Conservation (phyloP, 106 monocot species). For the Dendrobium catenatum region DNA sequence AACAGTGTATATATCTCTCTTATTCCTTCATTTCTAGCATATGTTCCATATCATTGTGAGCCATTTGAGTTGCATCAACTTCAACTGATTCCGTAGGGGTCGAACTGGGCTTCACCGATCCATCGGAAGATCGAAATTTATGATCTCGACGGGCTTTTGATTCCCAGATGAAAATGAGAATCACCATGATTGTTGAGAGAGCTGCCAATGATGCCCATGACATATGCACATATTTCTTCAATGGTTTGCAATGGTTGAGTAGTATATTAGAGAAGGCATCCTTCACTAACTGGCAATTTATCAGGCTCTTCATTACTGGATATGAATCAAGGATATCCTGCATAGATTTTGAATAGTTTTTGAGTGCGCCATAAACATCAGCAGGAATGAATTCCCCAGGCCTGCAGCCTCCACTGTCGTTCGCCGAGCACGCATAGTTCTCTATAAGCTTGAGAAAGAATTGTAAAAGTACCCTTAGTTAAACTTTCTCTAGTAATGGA, state of each 20-base stretch:
- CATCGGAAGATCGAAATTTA: neutral
- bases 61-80: neutral
- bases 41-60: neutral
- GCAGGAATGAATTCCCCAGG: slow-evolving; percentile 47
- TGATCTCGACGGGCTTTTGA: neutral
- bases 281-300: slow-evolving; percentile 57
- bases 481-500: neutral
- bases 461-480: neutral
- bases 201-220: slow-evolving; percentile 56
- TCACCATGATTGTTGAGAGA: slow-evolving; percentile 32
- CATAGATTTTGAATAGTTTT: slow-evolving; percentile 50
- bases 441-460: slow-evolving; percentile 41
- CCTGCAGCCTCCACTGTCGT: slow-evolving; percentile 15
- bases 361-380: slow-evolving; percentile 23
- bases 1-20: neutral
- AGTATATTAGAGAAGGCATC: slow-evolving; percentile 82
- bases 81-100: neutral
- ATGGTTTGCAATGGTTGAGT: slow-evolving; percentile 44
- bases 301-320: slow-evolving; percentile 57
- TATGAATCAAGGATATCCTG: slow-evolving; percentile 62
- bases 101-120: slow-evolving; percentile 4
- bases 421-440: slow-evolving; percentile 43
- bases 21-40: neutral
- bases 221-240: slow-evolving; percentile 45
- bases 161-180: slow-evolving; percentile 28